A percentile compares a stretch with the other conserved stretches of the same genome.
Conservation (phyloP, 345 rosid genomes). For the Camelina laxa region DNA sequence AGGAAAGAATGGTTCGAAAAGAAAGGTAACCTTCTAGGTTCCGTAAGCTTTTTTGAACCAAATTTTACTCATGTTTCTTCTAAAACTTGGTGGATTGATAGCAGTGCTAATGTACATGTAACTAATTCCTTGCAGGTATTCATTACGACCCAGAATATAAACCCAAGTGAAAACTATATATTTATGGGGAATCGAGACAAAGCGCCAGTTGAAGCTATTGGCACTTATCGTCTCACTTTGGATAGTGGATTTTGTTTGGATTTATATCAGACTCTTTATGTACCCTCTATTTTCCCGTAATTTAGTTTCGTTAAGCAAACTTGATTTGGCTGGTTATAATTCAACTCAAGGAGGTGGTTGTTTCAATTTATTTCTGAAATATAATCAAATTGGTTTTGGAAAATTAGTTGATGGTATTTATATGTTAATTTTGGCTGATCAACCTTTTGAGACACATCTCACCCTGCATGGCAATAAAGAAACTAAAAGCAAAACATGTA, state of each 20-base stretch:
- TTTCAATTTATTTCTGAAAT: too few relatives aligned
- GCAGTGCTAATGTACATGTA: constrained; percentile 23
- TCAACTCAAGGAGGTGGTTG: neutral
- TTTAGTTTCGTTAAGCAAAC: constrained; percentile 16
- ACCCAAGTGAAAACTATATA: constrained; percentile 12
- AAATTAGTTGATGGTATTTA: constrained; percentile 7
- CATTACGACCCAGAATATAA: constrained; percentile 3
- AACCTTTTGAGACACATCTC: neutral
- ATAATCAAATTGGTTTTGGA: too few relatives aligned
- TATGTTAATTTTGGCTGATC: constrained; percentile 2
- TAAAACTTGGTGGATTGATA: constrained; percentile 13
- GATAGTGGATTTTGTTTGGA: constrained; percentile 22
- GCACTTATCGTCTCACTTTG: constrained; percentile 11
- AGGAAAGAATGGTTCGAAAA: constrained; percentile 21
- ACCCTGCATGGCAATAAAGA: neutral
- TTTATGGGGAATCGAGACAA: too few relatives aligned
- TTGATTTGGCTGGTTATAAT: neutral
- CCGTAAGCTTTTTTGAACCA: neutral
- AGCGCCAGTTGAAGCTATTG: neutral
- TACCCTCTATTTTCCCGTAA: constrained; percentile 13
- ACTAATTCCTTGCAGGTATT: constrained; percentile 4
- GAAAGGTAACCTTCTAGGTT: constrained; percentile 18
- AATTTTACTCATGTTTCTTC: constrained; percentile 2
- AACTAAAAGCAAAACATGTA: neutral
- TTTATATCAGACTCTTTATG: neutral